Base-by-base conservation (phyloP, 1,284 basidiomycete genomes). In the Leccinum pallidistipes region DNA sequence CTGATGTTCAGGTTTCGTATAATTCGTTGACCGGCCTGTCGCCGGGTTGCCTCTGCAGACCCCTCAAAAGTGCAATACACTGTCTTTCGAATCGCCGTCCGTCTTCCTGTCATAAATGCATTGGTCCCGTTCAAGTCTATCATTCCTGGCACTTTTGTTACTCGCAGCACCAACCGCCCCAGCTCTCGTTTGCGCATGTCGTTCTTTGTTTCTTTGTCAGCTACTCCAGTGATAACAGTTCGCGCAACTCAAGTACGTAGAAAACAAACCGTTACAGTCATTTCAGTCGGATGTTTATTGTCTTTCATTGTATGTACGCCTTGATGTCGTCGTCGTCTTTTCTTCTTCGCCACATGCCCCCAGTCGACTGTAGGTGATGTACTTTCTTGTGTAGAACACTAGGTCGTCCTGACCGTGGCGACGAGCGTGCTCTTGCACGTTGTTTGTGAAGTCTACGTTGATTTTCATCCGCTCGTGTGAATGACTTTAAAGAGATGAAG, bases 231-330 rank as follows among this genome's bases (percentile, higher is more conserved):
- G 45, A 53, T 29, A 27, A 60, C 34, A 52, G 12, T 50, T 50
- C 16, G 49, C 14, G 5, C 27, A 51, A 9, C 43, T 16, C 51
- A 63, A 57, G 47, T 62, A 40, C 34, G 18, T 61, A 67, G 43
- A 65, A 69, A 56, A 52, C 14, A 56, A 43, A 56, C 61, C 63
- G 31, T 69, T 61, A 55, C 29, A 49, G 50, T 55, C 59, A 57
- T 59, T 36, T 60, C 53, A 56, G 55, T 53, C 62, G 67, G 67
- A 71, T 24, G 16, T 56, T 61, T 60, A 45, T 68, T 55, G 47
- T 61, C 55, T 56, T 68, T 58, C 56, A 66, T 62, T 66, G 66
- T 52, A 57, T 64, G 67, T 71, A 63, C 16, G n/a, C 16, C 32
- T 32, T 53, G 18, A 55, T 70, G 59, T 62, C 59, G 57, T 71